Evolutionary conservation across 352 stramenopile genomes (phyloP).

Genomic region (Phytophthora macrochlamydospora): DNA sequence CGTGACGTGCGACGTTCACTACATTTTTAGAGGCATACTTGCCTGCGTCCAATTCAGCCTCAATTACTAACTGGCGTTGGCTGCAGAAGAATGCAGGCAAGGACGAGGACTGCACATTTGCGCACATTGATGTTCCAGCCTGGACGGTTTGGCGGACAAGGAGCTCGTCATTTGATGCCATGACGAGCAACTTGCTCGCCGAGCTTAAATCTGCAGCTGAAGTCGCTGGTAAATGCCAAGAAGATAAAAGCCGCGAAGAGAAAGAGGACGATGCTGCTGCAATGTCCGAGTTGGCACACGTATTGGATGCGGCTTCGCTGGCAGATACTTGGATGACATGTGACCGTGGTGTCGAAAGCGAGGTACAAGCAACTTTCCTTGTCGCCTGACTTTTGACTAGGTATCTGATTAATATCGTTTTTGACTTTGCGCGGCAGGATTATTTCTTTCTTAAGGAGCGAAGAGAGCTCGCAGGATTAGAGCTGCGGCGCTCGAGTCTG

Average conservation of each 20-base stretch:
- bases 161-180: conserved; percentile 54
- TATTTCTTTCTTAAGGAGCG: conserved; percentile 36
- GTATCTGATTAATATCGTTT: conserved; percentile 6
- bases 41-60: conserved; percentile 19
- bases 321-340: conserved; percentile 46
- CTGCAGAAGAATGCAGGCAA: conserved; percentile 18
- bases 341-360: conserved; percentile 14
- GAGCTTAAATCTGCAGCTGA: conserved; percentile 36
- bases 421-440: conserved; percentile 18
- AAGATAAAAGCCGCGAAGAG: conserved; percentile 47
- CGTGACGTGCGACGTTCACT: conserved; percentile 74
- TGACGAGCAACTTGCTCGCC: conserved; percentile 63
- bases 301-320: conserved; percentile 57
- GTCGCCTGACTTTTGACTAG: neutral
- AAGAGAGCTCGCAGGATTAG: conserved; percentile 26
- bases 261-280: conserved; percentile 42
- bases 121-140: conserved; percentile 36
- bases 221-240: conserved; percentile 13
- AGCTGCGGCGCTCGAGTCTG: conserved; percentile 36
- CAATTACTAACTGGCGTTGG: conserved; percentile 32
- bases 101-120: conserved; percentile 1
- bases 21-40: conserved; percentile 71
- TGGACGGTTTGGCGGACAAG: conserved; percentile 51
- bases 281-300: conserved; percentile 47
- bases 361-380: conserved; percentile 22